Conservation (phyloP, 2,329 filamentous ascomycete species). For the Cercospora berteroae region DNA sequence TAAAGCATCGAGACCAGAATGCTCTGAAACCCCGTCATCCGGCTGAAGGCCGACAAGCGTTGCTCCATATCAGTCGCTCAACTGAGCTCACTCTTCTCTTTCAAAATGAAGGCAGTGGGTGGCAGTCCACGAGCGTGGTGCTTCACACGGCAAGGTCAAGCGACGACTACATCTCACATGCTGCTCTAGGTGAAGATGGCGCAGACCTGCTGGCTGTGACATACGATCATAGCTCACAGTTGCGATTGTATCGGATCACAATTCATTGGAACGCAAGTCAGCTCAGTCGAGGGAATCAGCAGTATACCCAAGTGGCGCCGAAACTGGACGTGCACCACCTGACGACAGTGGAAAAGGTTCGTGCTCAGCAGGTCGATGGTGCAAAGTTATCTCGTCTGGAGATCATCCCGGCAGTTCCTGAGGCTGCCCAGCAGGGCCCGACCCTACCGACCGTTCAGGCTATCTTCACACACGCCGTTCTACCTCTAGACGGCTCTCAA, state of each 20-base stretch:
- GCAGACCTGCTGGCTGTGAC: constrained; percentile 62
- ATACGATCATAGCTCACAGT: constrained; percentile 66
- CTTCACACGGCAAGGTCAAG: constrained; percentile 42
- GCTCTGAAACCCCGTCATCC: constrained; percentile 73
- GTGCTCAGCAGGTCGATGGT: constrained; percentile 30
- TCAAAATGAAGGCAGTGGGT: constrained; percentile 68
- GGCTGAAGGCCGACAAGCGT: constrained; percentile 65
- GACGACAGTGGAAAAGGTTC: constrained; percentile 28
- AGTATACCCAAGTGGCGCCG: constrained; percentile 31
- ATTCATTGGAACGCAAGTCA: constrained; percentile 68
- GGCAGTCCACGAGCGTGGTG: constrained; percentile 67
- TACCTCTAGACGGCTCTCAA: constrained; percentile 46
- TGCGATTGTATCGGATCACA: constrained; percentile 70
- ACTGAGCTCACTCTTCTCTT: constrained; percentile 74
- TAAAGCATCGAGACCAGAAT: constrained; percentile 55
- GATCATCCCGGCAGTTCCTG: constrained; percentile 51
- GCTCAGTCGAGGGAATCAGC: constrained; percentile 34
- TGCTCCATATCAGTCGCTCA: constrained; percentile 73
- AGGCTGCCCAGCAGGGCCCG: constrained; percentile 55
- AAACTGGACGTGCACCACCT: constrained; percentile 32
- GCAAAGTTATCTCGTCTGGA: constrained; percentile 31
- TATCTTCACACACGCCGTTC: constrained; percentile 60
- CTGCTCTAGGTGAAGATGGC: constrained; percentile 60
- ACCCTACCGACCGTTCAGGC: constrained; percentile 60
- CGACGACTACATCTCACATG: constrained; percentile 77